phyloP scores from a whole-genome alignment of 2,329 filamentous ascomycete species.

The Apiospora pterosperma region DNA sequence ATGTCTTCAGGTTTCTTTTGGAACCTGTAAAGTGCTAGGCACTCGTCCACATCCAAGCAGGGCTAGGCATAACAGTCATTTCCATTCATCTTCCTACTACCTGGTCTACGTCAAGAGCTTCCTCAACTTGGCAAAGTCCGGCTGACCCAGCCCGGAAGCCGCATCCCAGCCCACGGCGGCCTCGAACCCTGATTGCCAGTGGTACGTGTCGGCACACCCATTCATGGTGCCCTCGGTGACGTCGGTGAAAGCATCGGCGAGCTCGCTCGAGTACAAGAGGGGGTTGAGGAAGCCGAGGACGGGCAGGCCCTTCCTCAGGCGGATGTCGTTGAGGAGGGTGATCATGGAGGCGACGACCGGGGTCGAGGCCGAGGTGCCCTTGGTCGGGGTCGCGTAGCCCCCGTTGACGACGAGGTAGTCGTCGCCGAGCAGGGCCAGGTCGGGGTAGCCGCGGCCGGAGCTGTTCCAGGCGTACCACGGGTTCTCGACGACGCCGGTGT shows the following conservation, averaged over 20 bases:
- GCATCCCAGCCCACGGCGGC: constrained; percentile 43
- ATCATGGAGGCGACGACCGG: constrained; percentile 54
- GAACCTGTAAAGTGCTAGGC: no score
- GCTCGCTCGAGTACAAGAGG: constrained; percentile 37
- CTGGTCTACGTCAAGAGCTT: not conserved
- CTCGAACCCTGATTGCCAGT: constrained; percentile 38
- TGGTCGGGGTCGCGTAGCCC: constrained; percentile 21
- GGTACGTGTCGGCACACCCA: constrained; percentile 34
- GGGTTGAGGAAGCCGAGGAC: constrained; percentile 54
- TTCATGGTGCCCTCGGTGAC: constrained; percentile 36
- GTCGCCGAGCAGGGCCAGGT: constrained; percentile 45
- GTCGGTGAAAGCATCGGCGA: constrained; percentile 36
- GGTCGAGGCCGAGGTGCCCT: constrained; percentile 41
- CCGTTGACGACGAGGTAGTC: constrained; percentile 36
- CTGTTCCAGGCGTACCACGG: constrained; percentile 14
- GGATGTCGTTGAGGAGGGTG: constrained; percentile 50
- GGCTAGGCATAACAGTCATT: no score
- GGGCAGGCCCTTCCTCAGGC: constrained; percentile 44
- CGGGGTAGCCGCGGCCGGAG: constrained; percentile 47
- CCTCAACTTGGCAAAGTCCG: constrained; percentile 31
- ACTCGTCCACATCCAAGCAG: no score
- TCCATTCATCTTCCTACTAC: not conserved
- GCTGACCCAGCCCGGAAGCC: constrained; percentile 47
- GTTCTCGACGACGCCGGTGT: not conserved
- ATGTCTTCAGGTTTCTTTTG: no score